These are phyloP conservation scores for Suillus brevipes DNA, from an alignment of 768 basidiomycete species.

Conservation along the genomic window DNA sequence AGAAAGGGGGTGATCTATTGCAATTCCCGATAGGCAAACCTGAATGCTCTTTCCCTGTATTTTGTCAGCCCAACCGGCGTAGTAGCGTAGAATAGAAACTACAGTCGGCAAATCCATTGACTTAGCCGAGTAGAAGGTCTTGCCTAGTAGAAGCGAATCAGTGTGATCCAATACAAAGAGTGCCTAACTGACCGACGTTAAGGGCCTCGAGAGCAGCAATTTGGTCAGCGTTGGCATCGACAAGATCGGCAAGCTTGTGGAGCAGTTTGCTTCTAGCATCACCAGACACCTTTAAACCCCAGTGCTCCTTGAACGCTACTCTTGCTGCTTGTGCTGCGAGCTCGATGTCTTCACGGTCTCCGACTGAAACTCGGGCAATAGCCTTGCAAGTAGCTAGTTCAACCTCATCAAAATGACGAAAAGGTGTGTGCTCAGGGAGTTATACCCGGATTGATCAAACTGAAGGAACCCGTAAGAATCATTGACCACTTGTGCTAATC, in stretches of 20 bases:
- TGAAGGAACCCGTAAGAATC: conserved; percentile 19
- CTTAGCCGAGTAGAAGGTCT: conserved; percentile 52
- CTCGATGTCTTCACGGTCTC: conserved; percentile 71
- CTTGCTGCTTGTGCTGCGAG: conserved; percentile 68
- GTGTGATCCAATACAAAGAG: conserved; percentile 6
- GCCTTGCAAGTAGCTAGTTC: conserved; percentile 62
- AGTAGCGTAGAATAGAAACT: conserved; percentile 66
- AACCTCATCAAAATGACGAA: conserved; percentile 12
- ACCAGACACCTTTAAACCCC: conserved; percentile 67
- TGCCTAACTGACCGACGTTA: conserved; percentile 54
- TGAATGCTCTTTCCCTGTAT: conserved; percentile 75
- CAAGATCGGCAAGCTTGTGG: conserved; percentile 59
- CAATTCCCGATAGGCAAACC: conserved; percentile 9
- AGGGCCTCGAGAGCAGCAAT: conserved; percentile 75
- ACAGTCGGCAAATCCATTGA: conserved; percentile 48
- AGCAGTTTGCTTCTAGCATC: conserved; percentile 54
- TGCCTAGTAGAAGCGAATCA: conserved; percentile 39
- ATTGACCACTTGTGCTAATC: background rate
- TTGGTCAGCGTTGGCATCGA: conserved; percentile 61
- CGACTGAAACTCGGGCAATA: conserved; percentile 58
- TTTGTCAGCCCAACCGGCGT: conserved; percentile 91
- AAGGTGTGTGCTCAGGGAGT: conserved; percentile 7
- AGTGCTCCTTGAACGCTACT: conserved; percentile 57
- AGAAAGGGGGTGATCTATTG: background rate
- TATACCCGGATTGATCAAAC: conserved; percentile 59